Percentiles rank a stretch among this genome's conserved stretches.
These are phyloP conservation scores for Porphyra umbilicalis DNA, from an alignment of 31 red algal species.

Conservation along the genomic window DNA sequence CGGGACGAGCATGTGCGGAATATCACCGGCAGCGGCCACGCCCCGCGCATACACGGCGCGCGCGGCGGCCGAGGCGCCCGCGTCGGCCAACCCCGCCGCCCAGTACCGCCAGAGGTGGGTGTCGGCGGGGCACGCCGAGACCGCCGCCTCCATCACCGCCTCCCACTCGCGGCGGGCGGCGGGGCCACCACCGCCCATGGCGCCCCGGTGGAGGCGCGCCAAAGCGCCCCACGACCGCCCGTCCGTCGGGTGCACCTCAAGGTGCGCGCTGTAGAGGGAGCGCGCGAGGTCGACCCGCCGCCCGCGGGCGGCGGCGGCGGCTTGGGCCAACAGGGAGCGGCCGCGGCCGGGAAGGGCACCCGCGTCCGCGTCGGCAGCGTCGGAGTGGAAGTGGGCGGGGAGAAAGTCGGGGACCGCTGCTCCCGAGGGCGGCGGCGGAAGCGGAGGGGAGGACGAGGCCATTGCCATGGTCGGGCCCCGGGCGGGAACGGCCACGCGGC, in stretches of 20 bases:
- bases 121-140: background rate
- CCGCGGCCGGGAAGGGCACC: background rate
- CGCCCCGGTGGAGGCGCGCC: background rate
- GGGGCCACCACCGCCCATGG: background rate
- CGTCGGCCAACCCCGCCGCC: background rate
- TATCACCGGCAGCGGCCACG: slow-evolving; percentile 1
- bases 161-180: background rate
- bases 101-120: background rate
- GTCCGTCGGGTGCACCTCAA: background rate
- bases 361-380: background rate
- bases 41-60: slow-evolving; percentile 17
- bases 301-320: background rate
- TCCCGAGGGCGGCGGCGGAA: background rate
- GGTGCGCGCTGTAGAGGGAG: background rate
- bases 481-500: background rate
- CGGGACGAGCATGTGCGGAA: slow-evolving; percentile 23
- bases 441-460: background rate
- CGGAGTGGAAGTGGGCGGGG: background rate
- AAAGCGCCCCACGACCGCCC: background rate
- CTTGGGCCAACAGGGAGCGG: background rate
- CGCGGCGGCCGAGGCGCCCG: slow-evolving; percentile 11
- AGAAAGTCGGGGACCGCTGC: background rate
- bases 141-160: background rate
- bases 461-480: background rate
- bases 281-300: background rate